Evolutionary conservation across 75 land plant genomes (phyloP).

Genomic region (Selaginella tamariscina): DNA sequence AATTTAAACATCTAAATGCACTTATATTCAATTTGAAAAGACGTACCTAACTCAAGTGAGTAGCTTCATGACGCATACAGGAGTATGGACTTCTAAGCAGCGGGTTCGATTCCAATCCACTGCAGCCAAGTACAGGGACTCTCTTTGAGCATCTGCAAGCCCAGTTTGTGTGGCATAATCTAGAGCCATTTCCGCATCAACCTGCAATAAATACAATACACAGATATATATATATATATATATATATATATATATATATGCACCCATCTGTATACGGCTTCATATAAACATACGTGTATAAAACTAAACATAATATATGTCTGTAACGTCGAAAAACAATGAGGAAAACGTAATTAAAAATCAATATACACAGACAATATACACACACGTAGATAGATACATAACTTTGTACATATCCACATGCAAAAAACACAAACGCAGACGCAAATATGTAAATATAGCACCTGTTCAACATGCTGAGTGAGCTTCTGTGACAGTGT

Average conservation of each 20-base stretch:
- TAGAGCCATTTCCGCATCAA: slow-evolving; percentile 92
- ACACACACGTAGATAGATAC: too few species aligned
- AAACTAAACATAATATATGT: too few species aligned
- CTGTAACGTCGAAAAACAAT: too few species aligned
- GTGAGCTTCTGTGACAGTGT: slow-evolving; percentile 61
- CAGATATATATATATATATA: neutral
- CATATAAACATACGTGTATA: too few species aligned
- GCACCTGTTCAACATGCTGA: slow-evolving; percentile 85
- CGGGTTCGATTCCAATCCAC: slow-evolving; percentile 34
- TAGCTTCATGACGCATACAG: slow-evolving; percentile 59
- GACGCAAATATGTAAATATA: neutral
- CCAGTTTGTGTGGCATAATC: slow-evolving; percentile 98
- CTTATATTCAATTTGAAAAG: too few species aligned
- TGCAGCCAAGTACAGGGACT: slow-evolving; percentile 42
- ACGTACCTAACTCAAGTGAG: too few species aligned
- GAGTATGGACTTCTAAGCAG: slow-evolving; percentile 41
- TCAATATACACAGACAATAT: too few species aligned
- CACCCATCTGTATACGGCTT: too few species aligned
- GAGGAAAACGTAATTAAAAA: too few species aligned
- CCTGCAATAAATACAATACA: slow-evolving; percentile 30
- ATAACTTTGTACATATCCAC: slow-evolving; percentile 93
- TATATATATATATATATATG: too few species aligned
- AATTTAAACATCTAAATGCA: too few species aligned
- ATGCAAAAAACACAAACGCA: slow-evolving; percentile 28
- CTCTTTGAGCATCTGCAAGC: slow-evolving; percentile 64